Conservation (phyloP, 2,329 filamentous ascomycete species). For the Phialophora macrospora region DNA sequence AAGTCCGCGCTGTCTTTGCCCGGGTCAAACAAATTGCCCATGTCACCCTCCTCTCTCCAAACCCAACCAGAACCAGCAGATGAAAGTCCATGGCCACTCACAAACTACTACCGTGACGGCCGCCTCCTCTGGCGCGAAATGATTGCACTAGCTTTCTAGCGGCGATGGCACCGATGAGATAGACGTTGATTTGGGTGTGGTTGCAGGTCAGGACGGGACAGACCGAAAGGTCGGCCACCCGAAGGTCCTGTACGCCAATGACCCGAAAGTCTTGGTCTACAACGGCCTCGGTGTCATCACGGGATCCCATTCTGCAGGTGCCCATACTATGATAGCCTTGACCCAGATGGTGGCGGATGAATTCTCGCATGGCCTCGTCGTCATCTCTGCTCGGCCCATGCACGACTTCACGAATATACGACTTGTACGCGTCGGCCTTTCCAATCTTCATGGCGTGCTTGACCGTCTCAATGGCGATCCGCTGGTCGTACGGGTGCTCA, state of each 20-base stretch:
- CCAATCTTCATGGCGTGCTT: constrained; percentile 45
- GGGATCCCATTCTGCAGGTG: constrained; percentile 62
- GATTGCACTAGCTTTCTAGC: constrained; percentile 55
- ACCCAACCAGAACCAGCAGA: neutral
- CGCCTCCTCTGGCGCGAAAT: neutral
- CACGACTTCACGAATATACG: constrained; percentile 4
- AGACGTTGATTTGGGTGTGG: constrained; percentile 60
- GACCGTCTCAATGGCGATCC: constrained; percentile 55
- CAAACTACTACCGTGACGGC: neutral
- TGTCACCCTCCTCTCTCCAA: too few species aligned
- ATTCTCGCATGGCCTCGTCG: constrained; percentile 37
- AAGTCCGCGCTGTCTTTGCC: too few species aligned
- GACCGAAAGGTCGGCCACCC: constrained; percentile 52
- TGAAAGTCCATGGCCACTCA: neutral
- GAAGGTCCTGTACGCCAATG: constrained; percentile 45
- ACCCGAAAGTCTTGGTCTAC: constrained; percentile 53
- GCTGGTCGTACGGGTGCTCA: constrained; percentile 59
- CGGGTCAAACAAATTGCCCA: too few species aligned
- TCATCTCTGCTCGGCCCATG: constrained; percentile 13
- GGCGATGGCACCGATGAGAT: constrained; percentile 58
- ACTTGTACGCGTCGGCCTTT: constrained; percentile 4
- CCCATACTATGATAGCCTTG: constrained; percentile 62
- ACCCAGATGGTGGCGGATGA: constrained; percentile 52
- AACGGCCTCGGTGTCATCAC: constrained; percentile 49
- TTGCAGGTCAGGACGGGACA: constrained; percentile 51